A percentile compares a stretch with the other conserved stretches of the same genome.
Conservation (phyloP, 148 eudicot species). For the Mesembryanthemum crystallinum region DNA sequence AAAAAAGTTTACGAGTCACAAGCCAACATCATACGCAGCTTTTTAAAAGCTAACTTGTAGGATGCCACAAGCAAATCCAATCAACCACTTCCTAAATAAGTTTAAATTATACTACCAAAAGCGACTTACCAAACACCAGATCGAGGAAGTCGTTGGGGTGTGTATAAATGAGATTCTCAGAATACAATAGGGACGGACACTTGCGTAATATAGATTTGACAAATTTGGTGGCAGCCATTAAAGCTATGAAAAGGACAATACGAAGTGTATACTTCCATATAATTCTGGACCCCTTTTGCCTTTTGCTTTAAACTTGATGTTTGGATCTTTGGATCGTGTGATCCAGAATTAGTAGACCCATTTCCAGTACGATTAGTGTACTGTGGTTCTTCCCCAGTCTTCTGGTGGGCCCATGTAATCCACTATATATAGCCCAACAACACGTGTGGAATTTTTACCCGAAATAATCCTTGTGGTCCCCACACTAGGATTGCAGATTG, state of each 20-base stretch:
- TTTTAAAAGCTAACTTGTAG: no score
- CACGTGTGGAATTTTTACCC: slow-evolving; percentile 15
- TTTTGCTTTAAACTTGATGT: background rate
- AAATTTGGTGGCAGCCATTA: slow-evolving; percentile 19
- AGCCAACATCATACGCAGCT: no score
- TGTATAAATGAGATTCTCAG: no score
- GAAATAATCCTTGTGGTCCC: background rate
- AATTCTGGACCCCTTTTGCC: slow-evolving; percentile 11
- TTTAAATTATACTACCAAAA: no score
- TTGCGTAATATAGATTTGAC: slow-evolving; percentile 10
- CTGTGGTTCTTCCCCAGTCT: background rate
- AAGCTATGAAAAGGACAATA: slow-evolving; percentile 23
- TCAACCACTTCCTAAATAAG: no score
- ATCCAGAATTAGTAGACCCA: background rate
- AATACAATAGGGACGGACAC: background rate
- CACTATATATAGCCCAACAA: background rate
- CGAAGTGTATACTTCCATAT: slow-evolving; percentile 10
- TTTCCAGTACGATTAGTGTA: slow-evolving; percentile 18
- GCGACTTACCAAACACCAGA: no score
- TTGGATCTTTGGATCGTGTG: slow-evolving; percentile 14
- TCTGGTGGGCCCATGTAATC: background rate
- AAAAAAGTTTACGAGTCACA: no score
- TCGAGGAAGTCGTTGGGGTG: background rate
- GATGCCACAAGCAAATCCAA: no score
- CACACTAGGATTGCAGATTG: background rate